phyloP scores from a whole-genome alignment of 805 yeast genomes.

The Helenozyma rhizophorensis region DNA sequence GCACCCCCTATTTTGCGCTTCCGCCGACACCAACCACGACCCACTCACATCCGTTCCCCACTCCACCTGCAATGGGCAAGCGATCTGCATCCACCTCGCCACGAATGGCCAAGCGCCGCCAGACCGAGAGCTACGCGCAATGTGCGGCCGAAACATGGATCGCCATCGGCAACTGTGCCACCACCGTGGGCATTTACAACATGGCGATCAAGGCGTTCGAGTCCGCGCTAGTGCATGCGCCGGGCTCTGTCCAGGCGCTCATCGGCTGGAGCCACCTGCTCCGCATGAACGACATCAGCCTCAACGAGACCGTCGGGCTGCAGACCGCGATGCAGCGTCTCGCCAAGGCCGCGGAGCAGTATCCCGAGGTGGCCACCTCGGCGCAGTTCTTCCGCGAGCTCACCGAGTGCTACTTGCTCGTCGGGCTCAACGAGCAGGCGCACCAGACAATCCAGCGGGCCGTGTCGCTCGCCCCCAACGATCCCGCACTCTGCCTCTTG shows the following conservation, averaged over 20 bases:
- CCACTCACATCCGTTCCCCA: no score
- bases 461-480: constrained; percentile 31
- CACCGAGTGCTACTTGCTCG: constrained; percentile 46
- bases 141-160: constrained; percentile 41
- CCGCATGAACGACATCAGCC: constrained; percentile 33
- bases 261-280: constrained; percentile 41
- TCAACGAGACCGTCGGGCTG: constrained; percentile 37
- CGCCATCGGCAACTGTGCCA: constrained; percentile 44
- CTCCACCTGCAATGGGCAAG: constrained; percentile 1
- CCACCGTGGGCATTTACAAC: constrained; percentile 32
- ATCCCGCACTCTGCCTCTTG: constrained; percentile 45
- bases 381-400: constrained; percentile 44
- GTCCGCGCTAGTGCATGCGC: constrained; percentile 39
- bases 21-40: no score
- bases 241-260: constrained; percentile 36
- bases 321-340: constrained; percentile 38
- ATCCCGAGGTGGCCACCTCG: constrained; percentile 36
- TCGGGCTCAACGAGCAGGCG: constrained; percentile 49
- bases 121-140: constrained; percentile 1
- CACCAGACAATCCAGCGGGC: constrained; percentile 45
- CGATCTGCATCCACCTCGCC: constrained; percentile 2
- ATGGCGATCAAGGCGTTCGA: constrained; percentile 44
- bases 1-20: no score
- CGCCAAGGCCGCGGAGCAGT: constrained; percentile 32
- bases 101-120: constrained; percentile 1